Conservation (phyloP, 495 filamentous ascomycete genomes). For the Thermochaetoides thermophila region DNA sequence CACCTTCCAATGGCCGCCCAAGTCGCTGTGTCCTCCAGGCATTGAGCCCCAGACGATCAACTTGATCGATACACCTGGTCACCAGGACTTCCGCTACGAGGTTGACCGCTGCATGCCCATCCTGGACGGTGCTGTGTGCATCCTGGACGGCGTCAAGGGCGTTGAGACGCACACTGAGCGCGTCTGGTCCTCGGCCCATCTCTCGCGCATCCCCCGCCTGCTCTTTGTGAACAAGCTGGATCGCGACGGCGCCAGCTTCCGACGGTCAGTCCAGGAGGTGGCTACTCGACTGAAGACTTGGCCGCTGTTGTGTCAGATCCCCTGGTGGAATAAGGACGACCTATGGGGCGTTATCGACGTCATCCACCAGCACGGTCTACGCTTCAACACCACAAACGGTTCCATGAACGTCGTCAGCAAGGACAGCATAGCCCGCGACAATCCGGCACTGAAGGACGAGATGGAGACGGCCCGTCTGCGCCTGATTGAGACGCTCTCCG, state of each 20-base stretch:
- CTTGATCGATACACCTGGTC: conserved; percentile 92
- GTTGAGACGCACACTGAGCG: conserved; percentile 97
- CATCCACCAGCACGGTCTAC: conserved; percentile 38
- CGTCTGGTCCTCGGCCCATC: conserved; percentile 83
- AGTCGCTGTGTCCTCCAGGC: conserved; percentile 17
- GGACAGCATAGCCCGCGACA: conserved; percentile 17
- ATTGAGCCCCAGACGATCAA: conserved; percentile 50
- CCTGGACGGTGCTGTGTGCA: conserved; percentile 88
- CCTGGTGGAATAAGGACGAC: conserved; percentile 72
- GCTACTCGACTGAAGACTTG: conserved; percentile 63
- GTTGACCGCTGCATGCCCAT: conserved; percentile 86
- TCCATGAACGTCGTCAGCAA: conserved; percentile 39
- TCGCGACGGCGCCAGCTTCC: conserved; percentile 83
- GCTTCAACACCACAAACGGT: conserved; percentile 35
- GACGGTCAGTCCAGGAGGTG: conserved; percentile 70
- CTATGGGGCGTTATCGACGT: conserved; percentile 77
- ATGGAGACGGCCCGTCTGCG: conserved; percentile 59
- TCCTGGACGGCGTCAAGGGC: conserved; percentile 90
- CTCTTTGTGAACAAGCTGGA: conserved; percentile 95
- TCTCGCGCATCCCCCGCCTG: conserved; percentile 72
- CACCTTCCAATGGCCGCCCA: conserved; percentile 68
- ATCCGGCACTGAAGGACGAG: conserved; percentile 45
- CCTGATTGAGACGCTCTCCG: conserved; percentile 70
- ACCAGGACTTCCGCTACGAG: conserved; percentile 97
- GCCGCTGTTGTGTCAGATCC: conserved; percentile 88